Conservation (phyloP, 108 stramenopile genomes). For the Skeletonema potamos region DNA sequence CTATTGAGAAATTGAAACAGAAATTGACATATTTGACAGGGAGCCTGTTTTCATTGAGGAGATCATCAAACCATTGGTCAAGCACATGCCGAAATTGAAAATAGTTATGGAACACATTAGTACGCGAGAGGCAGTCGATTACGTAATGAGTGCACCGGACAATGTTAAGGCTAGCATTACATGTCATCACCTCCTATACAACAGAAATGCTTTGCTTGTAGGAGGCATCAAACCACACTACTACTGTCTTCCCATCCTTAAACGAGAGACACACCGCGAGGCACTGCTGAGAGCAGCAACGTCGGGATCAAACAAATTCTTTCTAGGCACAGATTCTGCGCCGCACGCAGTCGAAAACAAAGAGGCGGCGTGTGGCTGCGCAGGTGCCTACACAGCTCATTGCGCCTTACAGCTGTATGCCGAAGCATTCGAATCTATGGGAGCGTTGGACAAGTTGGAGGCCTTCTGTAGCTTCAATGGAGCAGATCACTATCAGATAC, state of each 20-base stretch:
- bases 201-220: conserved; percentile 90
- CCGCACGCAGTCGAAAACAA: conserved; percentile 89
- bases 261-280: conserved; percentile 93
- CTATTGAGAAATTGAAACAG: no score
- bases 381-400: conserved; percentile 96
- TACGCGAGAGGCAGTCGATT: conserved; percentile 92
- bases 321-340: conserved; percentile 97
- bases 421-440: conserved; percentile 90
- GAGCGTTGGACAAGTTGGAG: conserved; percentile 88
- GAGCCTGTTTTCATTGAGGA: conserved; percentile 94
- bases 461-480: conserved; percentile 88
- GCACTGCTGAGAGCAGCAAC: conserved; percentile 92
- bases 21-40: conserved; percentile 96
- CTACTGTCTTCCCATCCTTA: conserved; percentile 98
- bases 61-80: conserved; percentile 89
- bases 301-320: conserved; percentile 91
- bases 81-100: conserved; percentile 83
- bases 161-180: conserved; percentile 98
- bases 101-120: conserved; percentile 98
- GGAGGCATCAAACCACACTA: conserved; percentile 97
- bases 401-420: conserved; percentile 95
- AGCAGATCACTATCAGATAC: conserved; percentile 93
- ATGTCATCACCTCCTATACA: conserved; percentile 97
- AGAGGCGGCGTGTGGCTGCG: conserved; percentile 92
- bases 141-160: conserved; percentile 66